These are phyloP conservation scores for Erodium trifolium DNA, from an alignment of 441 rosid genomes.

Conservation along the genomic window DNA sequence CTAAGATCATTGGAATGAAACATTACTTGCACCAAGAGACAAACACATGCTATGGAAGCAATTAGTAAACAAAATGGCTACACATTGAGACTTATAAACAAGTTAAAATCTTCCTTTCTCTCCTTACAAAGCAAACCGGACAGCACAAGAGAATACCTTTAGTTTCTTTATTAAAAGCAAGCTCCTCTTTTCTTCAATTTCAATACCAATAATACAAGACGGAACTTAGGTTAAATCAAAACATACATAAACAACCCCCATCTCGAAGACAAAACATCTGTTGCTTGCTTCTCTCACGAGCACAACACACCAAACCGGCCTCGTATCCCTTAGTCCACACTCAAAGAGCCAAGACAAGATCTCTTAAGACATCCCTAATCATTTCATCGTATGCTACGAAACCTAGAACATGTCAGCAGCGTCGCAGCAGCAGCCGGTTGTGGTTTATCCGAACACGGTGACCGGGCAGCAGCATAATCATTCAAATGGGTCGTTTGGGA, in stretches of 20 bases:
- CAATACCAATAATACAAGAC: slow-evolving; percentile 7
- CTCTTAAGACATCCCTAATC: background rate
- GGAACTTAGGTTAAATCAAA: background rate
- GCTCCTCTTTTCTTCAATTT: slow-evolving; percentile 23
- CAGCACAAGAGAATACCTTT: slow-evolving; percentile 22
- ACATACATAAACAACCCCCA: slow-evolving; percentile 17
- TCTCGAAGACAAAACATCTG: slow-evolving; percentile 19
- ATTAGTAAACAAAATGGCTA: slow-evolving; percentile 9
- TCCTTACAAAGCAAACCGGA: slow-evolving; percentile 40
- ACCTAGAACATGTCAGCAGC: too few species aligned
- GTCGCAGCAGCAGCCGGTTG: slow-evolving; percentile 35
- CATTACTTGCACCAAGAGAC: slow-evolving; percentile 14
- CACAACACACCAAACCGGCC: slow-evolving; percentile 9
- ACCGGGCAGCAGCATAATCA: slow-evolving; percentile 30
- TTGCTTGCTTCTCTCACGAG: slow-evolving; percentile 11
- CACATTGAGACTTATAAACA: slow-evolving; percentile 19
- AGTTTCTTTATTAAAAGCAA: slow-evolving; percentile 40
- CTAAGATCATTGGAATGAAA: background rate
- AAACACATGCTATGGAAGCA: slow-evolving; percentile 23
- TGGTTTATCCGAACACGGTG: slow-evolving; percentile 52
- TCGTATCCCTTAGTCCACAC: slow-evolving; percentile 41
- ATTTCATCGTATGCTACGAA: too few species aligned
- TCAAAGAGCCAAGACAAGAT: slow-evolving; percentile 34
- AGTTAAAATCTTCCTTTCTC: slow-evolving; percentile 50
- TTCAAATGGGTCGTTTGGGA: slow-evolving; percentile 48